Conservation (phyloP, 257 asterid genomes). For the Prunella vulgaris region DNA sequence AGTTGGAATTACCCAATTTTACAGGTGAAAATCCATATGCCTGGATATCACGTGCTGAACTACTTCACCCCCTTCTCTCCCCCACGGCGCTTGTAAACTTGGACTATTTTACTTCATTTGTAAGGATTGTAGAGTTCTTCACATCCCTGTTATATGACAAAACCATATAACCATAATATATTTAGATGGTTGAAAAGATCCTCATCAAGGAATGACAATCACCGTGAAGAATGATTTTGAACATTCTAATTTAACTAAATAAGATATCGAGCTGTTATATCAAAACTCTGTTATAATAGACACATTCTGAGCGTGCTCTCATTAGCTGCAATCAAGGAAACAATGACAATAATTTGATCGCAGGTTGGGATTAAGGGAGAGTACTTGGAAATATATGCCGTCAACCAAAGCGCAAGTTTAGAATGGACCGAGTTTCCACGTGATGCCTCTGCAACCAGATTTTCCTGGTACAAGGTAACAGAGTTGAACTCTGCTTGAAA, state of each 20-base stretch:
- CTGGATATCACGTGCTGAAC: no score
- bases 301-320: not conserved
- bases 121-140: not conserved
- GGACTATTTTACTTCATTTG: not conserved
- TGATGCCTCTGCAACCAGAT: conserved; percentile 47
- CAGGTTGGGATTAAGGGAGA: conserved; percentile 87
- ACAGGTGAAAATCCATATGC: no score
- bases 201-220: not conserved
- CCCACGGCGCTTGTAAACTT: no score
- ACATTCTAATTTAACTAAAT: not conserved
- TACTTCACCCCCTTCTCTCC: no score
- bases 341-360: conserved; percentile 20
- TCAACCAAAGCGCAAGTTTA: conserved; percentile 29
- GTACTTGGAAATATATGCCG: conserved; percentile 41
- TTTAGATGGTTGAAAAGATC: not conserved
- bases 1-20: no score
- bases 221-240: not conserved
- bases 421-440: conserved; percentile 53
- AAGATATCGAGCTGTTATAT: not conserved
- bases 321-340: conserved; percentile 1
- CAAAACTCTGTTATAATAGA: not conserved
- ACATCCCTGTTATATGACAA: not conserved
- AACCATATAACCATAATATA: not conserved
- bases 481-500: conserved; percentile 5
- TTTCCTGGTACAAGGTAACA: conserved; percentile 85